Conservation (phyloP, 768 basidiomycete genomes). For the Nidularia pulvinata region DNA sequence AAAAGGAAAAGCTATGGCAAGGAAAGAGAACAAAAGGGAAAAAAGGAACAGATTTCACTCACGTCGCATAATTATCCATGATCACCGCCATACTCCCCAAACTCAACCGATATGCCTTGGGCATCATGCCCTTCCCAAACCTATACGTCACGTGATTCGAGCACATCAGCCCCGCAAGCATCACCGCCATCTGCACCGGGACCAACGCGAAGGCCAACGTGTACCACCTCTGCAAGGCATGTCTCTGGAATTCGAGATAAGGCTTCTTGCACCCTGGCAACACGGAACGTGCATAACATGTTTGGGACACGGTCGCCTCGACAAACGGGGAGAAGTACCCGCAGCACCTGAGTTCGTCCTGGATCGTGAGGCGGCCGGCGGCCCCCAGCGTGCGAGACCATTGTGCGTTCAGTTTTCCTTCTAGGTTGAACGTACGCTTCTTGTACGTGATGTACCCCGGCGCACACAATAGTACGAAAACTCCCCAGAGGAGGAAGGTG, state of each 20-base stretch:
- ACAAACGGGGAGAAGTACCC: slow-evolving; percentile 82
- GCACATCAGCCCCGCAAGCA: slow-evolving; percentile 66
- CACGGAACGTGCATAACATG: slow-evolving; percentile 70
- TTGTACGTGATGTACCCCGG: slow-evolving; percentile 86
- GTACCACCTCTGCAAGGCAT: slow-evolving; percentile 62
- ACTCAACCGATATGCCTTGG: slow-evolving; percentile 76
- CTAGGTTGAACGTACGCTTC: slow-evolving; percentile 52
- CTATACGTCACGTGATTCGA: slow-evolving; percentile 84
- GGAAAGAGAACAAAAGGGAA: not conserved
- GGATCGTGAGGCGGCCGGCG: slow-evolving; percentile 60
- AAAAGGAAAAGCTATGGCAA: not conserved
- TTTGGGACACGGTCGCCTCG: slow-evolving; percentile 72
- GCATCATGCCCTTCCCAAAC: slow-evolving; percentile 90
- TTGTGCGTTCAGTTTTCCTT: slow-evolving; percentile 77
- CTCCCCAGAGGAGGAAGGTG: slow-evolving; percentile 76
- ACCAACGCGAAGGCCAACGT: slow-evolving; percentile 62
- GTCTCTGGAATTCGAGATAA: slow-evolving; percentile 57
- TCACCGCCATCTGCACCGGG: slow-evolving; percentile 62
- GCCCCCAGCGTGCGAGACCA: slow-evolving; percentile 66
- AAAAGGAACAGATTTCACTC: slow-evolving; percentile 11
- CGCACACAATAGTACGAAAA: slow-evolving; percentile 68
- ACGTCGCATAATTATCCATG: slow-evolving; percentile 85
- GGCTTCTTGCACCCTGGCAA: slow-evolving; percentile 76
- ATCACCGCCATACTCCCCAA: slow-evolving; percentile 73
- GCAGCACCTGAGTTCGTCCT: slow-evolving; percentile 76